Evolutionary conservation across 257 asterid species (phyloP).

Genomic region (Osmanthus fragrans): DNA sequence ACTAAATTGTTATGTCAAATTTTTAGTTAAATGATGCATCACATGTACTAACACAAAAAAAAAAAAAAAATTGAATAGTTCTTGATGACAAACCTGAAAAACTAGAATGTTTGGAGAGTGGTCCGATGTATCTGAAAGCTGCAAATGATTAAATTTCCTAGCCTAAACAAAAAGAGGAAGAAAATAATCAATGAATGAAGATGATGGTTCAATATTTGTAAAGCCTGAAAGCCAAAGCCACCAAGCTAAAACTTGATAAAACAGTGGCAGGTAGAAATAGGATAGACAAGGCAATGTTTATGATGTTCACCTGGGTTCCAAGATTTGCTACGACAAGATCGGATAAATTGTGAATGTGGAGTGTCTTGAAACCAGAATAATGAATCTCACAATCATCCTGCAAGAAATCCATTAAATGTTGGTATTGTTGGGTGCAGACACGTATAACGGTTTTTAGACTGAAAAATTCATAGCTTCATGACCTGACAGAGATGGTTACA

Average conservation of each 20-base stretch:
- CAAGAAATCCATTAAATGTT: slow-evolving; percentile 28
- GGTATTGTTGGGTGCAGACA: neutral
- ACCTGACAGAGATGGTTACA: neutral
- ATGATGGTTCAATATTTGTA: slow-evolving; percentile 9
- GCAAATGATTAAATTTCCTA: slow-evolving; percentile 61
- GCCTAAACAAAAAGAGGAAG: slow-evolving; percentile 47
- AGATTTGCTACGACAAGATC: slow-evolving; percentile 85
- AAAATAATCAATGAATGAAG: slow-evolving; percentile 10
- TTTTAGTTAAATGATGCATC: slow-evolving; percentile 4
- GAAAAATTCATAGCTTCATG: neutral
- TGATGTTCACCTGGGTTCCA: slow-evolving; percentile 64
- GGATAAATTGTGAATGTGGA: slow-evolving; percentile 85
- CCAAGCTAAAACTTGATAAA: slow-evolving; percentile 14
- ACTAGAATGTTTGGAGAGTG: slow-evolving; percentile 76
- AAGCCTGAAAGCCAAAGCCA: slow-evolving; percentile 18
- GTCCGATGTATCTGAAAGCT: slow-evolving; percentile 86
- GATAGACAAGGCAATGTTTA: slow-evolving; percentile 11
- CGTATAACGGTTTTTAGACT: neutral
- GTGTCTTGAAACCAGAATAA: slow-evolving; percentile 77
- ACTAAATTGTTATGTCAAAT: neutral
- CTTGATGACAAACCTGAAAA: slow-evolving; percentile 70
- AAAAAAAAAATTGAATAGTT: slow-evolving; percentile 17
- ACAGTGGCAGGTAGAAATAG: slow-evolving; percentile 9
- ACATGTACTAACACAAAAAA: slow-evolving; percentile 15
- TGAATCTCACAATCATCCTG: slow-evolving; percentile 86